Conservation (phyloP, 768 basidiomycete species). For the Amyloporia xantha region DNA sequence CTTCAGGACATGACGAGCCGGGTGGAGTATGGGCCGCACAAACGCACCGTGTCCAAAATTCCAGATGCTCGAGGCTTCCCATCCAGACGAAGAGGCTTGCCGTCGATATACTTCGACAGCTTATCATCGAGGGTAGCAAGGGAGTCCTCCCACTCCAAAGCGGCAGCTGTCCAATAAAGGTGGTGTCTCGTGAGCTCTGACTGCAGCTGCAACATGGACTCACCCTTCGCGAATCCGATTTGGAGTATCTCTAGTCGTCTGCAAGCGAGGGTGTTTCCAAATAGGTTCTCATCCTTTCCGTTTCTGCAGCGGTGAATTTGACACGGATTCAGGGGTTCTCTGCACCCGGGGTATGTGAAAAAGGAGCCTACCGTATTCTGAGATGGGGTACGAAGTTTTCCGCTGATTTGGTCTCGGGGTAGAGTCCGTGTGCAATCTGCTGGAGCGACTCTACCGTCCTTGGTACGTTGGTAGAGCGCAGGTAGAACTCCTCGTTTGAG, state of each 20-base stretch:
- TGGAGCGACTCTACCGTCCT: constrained; percentile 71
- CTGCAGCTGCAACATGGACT: neutral
- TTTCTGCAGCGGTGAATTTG: constrained; percentile 38
- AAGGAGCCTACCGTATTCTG: constrained; percentile 43
- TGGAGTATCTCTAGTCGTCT: constrained; percentile 59
- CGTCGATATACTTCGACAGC: constrained; percentile 63
- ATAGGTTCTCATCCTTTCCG: constrained; percentile 60
- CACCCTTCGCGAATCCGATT: constrained; percentile 59
- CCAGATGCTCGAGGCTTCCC: constrained; percentile 72
- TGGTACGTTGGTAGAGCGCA: constrained; percentile 73
- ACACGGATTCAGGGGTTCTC: neutral
- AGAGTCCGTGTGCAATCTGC: constrained; percentile 69
- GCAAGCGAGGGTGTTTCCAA: constrained; percentile 64
- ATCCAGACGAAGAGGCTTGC: constrained; percentile 65
- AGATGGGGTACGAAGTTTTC: constrained; percentile 41
- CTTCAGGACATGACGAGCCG: too few species aligned
- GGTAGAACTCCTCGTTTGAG: constrained; percentile 45
- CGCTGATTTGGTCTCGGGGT: constrained; percentile 47
- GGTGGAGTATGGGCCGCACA: neutral
- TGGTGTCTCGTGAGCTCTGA: neutral
- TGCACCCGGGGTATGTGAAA: neutral
- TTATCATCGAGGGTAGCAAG: constrained; percentile 57
- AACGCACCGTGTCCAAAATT: constrained; percentile 59
- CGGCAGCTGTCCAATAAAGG: constrained; percentile 43
- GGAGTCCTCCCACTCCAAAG: constrained; percentile 51